phyloP scores from a whole-genome alignment of 192 early-diverging fungal genomes.

The Backusella circina region DNA sequence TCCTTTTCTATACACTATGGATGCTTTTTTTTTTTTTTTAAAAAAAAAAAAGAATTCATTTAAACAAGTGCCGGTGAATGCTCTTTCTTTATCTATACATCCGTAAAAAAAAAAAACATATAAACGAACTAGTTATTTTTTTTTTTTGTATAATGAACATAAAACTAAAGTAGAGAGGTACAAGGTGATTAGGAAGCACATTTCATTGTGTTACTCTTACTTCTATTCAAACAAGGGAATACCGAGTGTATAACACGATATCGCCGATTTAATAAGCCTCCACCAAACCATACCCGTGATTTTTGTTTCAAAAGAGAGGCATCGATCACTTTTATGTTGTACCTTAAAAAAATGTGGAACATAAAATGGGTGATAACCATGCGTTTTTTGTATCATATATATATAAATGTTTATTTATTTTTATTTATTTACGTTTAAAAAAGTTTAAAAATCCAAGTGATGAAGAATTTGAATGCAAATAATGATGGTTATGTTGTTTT shows the following conservation, averaged over 20 bases:
- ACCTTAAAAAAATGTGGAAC: not conserved
- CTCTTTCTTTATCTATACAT: too few species aligned
- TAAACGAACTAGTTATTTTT: not conserved
- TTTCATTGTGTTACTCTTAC: not conserved
- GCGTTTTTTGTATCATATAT: not conserved
- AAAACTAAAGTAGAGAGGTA: not conserved
- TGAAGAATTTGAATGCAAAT: constrained; percentile 4
- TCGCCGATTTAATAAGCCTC: not conserved
- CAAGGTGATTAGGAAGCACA: not conserved
- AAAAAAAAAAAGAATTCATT: too few species aligned
- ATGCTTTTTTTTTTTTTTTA: not conserved
- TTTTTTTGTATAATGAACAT: not conserved
- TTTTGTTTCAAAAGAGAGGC: not conserved
- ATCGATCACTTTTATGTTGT: not conserved
- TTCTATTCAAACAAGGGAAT: not conserved
- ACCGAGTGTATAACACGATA: not conserved
- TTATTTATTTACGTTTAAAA: constrained; percentile 1
- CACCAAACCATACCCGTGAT: not conserved
- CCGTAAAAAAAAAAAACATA: not conserved
- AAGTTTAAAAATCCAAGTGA: not conserved
- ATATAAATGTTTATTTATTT: not conserved
- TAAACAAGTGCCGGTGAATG: too few species aligned
- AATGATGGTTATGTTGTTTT: not conserved
- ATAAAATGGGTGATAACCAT: not conserved
- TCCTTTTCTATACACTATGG: too few species aligned